These are phyloP conservation scores for Dryadomyces quercivorus DNA, from an alignment of 2,329 filamentous ascomycete genomes.

Conservation along the genomic window DNA sequence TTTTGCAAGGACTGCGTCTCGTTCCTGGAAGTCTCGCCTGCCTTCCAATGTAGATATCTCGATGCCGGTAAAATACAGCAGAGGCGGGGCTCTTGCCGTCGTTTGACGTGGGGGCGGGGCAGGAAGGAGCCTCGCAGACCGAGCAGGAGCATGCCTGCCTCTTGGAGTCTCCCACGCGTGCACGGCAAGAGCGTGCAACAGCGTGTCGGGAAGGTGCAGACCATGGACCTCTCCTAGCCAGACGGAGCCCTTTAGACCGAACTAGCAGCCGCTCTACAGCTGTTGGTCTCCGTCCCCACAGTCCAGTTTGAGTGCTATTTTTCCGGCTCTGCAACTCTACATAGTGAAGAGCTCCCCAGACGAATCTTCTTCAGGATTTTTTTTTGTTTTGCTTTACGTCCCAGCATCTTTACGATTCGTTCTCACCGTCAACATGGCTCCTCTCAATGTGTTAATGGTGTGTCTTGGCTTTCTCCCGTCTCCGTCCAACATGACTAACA, in stretches of 20 bases:
- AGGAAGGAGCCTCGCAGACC: no score
- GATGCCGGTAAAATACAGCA: no score
- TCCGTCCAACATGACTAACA: not conserved
- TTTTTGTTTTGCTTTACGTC: no score
- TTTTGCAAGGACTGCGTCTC: no score
- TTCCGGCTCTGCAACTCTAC: not conserved
- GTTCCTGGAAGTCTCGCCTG: no score
- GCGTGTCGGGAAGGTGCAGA: not conserved
- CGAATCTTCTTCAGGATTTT: not conserved
- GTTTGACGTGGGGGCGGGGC: no score
- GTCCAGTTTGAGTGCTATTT: not conserved
- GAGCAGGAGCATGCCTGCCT: no score
- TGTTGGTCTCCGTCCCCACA: not conserved
- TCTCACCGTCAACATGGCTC: constrained; percentile 33
- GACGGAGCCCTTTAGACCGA: not conserved
- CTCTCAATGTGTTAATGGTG: constrained; percentile 59
- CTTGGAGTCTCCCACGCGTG: no score
- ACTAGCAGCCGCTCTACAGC: not conserved
- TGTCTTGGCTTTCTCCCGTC: constrained; percentile 6
- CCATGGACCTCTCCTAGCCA: not conserved
- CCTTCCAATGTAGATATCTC: no score
- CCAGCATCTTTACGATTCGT: no score
- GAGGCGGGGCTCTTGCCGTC: no score
- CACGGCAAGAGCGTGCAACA: no score
- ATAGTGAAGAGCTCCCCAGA: not conserved